Evolutionary conservation across 306 rosid genomes (phyloP).

Genomic region (Malus orientalis): DNA sequence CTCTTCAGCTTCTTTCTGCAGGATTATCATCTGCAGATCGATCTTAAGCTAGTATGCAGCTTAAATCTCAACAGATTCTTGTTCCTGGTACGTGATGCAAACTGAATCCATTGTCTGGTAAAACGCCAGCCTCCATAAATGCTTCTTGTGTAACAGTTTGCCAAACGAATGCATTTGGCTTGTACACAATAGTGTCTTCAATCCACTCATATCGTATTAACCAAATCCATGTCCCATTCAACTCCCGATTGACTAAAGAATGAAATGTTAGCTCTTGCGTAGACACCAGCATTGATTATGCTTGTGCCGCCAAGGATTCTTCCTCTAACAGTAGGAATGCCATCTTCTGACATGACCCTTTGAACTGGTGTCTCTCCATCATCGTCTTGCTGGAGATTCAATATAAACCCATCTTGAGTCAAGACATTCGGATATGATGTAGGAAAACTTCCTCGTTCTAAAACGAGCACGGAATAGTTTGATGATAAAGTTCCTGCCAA

Average conservation of each 20-base stretch:
- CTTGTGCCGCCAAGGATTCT: constrained; percentile 26
- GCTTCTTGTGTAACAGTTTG: neutral
- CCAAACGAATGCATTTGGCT: neutral
- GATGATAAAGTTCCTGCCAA: constrained; percentile 24
- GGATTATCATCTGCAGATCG: too few species aligned
- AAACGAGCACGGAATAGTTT: constrained; percentile 13
- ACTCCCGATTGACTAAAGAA: constrained; percentile 10
- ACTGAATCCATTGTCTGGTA: constrained; percentile 6
- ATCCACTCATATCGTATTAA: constrained; percentile 22
- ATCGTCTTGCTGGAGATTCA: neutral
- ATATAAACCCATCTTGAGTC: neutral
- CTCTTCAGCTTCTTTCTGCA: too few species aligned
- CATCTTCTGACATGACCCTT: constrained; percentile 11
- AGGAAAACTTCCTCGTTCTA: constrained; percentile 24
- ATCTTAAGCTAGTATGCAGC: too few species aligned
- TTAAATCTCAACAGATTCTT: neutral
- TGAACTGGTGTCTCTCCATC: constrained; percentile 4
- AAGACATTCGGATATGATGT: neutral
- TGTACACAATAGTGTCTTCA: constrained; percentile 10
- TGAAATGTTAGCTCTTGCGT: neutral
- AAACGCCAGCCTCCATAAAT: constrained; percentile 1
- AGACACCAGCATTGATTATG: constrained; percentile 19
- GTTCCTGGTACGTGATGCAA: constrained; percentile 14
- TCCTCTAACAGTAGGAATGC: constrained; percentile 12
- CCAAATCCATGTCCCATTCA: constrained; percentile 16